Conservation (phyloP, 2,329 filamentous ascomycete genomes). For the Pyricularia grisea region DNA sequence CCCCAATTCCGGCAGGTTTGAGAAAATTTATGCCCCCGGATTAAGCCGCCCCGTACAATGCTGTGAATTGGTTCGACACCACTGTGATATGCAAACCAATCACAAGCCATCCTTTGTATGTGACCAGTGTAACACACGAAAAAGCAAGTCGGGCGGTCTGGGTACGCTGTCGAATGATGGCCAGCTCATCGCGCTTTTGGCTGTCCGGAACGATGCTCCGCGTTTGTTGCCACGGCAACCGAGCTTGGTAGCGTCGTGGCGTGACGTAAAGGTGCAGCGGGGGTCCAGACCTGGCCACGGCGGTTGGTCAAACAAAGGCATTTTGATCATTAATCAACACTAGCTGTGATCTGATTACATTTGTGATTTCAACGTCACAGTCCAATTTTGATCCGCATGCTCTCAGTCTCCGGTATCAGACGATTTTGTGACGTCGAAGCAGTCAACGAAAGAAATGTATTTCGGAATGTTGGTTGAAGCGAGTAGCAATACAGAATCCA, state of each 20-base stretch:
- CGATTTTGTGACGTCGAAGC: neutral
- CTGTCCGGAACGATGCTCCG: neutral
- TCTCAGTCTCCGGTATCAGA: too few relatives aligned
- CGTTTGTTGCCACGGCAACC: neutral
- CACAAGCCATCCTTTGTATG: neutral
- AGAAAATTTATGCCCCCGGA: too few relatives aligned
- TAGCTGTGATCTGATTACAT: neutral
- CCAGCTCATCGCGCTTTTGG: neutral
- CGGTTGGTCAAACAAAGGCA: neutral
- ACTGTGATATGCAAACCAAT: neutral
- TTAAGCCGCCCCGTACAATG: too few relatives aligned
- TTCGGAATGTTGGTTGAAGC: neutral
- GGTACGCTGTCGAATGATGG: neutral
- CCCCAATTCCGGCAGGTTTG: too few relatives aligned
- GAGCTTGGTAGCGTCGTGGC: neutral
- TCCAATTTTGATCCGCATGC: too few relatives aligned
- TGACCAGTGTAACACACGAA: neutral
- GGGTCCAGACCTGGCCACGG: neutral
- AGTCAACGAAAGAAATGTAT: neutral
- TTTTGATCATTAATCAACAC: neutral
- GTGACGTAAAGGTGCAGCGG: neutral
- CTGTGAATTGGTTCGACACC: neutral
- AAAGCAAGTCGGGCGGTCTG: neutral
- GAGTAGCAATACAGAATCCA: neutral
- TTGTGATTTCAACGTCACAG: neutral